Conservation (phyloP, 371 early-diverging fungal genomes). For the Mortierella sp. region DNA sequence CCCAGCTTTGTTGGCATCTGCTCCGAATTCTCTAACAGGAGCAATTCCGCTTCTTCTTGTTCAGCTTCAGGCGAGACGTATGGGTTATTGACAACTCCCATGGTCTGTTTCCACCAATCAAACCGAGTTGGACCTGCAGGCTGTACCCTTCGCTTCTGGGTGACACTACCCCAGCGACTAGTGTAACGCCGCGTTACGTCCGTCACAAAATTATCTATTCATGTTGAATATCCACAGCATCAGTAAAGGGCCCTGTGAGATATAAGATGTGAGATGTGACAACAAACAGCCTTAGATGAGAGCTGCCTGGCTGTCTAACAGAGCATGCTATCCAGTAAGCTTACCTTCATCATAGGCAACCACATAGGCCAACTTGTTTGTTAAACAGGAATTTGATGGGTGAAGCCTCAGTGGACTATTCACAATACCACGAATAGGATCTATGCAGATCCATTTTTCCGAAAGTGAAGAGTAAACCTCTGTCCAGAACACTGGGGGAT, state of each 20-base stretch:
- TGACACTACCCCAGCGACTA: constrained; percentile 62
- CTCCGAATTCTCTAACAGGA: constrained; percentile 58
- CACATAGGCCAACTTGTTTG: constrained; percentile 66
- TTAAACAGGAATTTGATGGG: constrained; percentile 52
- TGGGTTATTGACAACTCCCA: constrained; percentile 48
- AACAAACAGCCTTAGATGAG: no score
- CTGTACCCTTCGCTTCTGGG: constrained; percentile 61
- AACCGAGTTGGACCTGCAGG: constrained; percentile 53
- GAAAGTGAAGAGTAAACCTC: constrained; percentile 62
- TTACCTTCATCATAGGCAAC: constrained; percentile 64
- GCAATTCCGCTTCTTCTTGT: constrained; percentile 64
- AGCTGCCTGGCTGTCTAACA: background rate
- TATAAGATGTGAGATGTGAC: no score
- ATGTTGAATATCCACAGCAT: background rate
- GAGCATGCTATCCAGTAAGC: background rate
- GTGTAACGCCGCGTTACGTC: constrained; percentile 81
- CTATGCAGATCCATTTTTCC: constrained; percentile 70
- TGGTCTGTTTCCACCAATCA: constrained; percentile 62
- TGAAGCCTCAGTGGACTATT: constrained; percentile 65
- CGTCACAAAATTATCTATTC: constrained; percentile 55
- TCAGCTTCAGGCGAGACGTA: constrained; percentile 49
- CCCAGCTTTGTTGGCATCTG: constrained; percentile 83
- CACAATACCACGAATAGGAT: constrained; percentile 67
- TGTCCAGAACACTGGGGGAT: constrained; percentile 66
- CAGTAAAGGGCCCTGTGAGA: no score